Base-by-base conservation (phyloP, 2,329 filamentous ascomycete species). In the Hymenotorrendiella dingleyae region DNA sequence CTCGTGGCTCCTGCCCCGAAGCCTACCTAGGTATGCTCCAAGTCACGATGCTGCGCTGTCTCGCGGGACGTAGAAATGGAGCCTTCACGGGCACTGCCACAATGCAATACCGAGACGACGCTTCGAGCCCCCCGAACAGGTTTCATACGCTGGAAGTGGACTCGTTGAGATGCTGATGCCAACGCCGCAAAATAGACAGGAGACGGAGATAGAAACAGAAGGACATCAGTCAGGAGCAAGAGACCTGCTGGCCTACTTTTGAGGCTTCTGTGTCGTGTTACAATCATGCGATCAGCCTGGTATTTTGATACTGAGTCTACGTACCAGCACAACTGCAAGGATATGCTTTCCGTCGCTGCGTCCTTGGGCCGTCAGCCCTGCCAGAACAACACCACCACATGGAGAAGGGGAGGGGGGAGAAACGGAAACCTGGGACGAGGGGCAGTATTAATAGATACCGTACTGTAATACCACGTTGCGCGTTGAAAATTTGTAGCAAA, bases 261-360 rank as follows among this genome's bases (percentile, higher is more conserved):
- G 16, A 9, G 29, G 29, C 14, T 16, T 9, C 14, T 16, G 29
- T 9, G 7, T 9, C 11, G 10, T 9, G 38, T 42, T 39, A 46
- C 40, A 43, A 32, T 50, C 43, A 52, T 48, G 49, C 49, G 43
- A 50, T 45, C 37, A 45, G 40, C 28, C 32, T 45, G 17, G 42
- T 30, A 45, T 36, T 32, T 40, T 33, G 40, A 50, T 22, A n/a
- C n/a, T n/a, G n/a, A n/a, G n/a, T n/a, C n/a, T n/a, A n/a, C n/a
- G n/a, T n/a, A 40, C 41, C 46, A 50, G 48, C 42, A 50, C 43
- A 10, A 19, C 8, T 21, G 34, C 49, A 52, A 44, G 46, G 33
- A 44, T 46, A 37, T 20, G 19, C 21, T 23, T 17, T 42, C 34
- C 44, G n/a, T n/a, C n/a, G n/a, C n/a, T n/a, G n/a, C 21, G 23